A percentile compares a stretch with the other conserved stretches of the same genome.
Conservation (phyloP, 768 basidiomycete species). For the Leccinellum luteum region DNA sequence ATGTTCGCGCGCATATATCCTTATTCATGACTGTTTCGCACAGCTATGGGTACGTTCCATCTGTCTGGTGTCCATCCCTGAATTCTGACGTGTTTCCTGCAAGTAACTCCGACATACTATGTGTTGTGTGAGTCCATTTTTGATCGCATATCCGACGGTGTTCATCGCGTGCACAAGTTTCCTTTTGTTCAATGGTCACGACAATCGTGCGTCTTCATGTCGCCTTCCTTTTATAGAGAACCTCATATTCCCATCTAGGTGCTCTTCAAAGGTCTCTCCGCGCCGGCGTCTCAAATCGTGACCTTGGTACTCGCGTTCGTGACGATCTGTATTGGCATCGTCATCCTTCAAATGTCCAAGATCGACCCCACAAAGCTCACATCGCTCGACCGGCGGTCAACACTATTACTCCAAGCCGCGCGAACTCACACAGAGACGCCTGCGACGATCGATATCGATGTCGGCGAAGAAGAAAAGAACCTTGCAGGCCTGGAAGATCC, state of each 20-base stretch:
- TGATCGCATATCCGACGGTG: neutral
- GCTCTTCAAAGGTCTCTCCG: conserved; percentile 85
- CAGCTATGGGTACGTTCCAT: conserved; percentile 62
- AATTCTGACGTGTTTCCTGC: conserved; percentile 18
- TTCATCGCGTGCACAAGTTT: conserved; percentile 45
- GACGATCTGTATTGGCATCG: conserved; percentile 88
- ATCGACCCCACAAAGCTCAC: conserved; percentile 80
- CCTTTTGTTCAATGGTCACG: conserved; percentile 81
- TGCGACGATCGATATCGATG: conserved; percentile 24
- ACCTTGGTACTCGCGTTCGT: conserved; percentile 92
- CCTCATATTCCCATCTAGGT: conserved; percentile 47
- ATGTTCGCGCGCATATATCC: neutral
- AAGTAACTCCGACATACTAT: conserved; percentile 86
- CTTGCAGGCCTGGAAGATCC: conserved; percentile 75
- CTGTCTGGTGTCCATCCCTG: neutral
- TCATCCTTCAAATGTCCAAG: conserved; percentile 93
- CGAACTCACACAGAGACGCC: conserved; percentile 62
- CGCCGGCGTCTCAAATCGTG: conserved; percentile 74
- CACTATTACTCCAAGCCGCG: conserved; percentile 87
- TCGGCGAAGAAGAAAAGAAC: conserved; percentile 62
- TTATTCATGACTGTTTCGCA: neutral
- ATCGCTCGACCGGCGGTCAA: conserved; percentile 85
- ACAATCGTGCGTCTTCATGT: conserved; percentile 58
- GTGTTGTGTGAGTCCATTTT: conserved; percentile 60
- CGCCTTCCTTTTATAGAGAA: neutral